These are phyloP conservation scores for Talaromyces rugulosus DNA, from an alignment of 2,329 filamentous ascomycete species.

Conservation along the genomic window DNA sequence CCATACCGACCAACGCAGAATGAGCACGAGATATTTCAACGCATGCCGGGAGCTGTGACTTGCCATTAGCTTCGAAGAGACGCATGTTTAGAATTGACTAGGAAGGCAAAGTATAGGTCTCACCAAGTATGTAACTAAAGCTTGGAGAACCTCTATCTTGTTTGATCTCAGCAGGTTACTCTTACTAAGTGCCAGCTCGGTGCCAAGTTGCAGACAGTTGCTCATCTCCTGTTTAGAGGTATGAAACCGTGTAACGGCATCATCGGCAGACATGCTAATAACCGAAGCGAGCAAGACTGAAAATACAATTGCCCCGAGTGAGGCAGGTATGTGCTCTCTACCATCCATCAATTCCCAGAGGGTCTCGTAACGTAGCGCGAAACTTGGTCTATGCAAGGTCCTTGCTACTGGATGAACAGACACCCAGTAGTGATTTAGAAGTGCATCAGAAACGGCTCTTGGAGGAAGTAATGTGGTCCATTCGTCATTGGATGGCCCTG, in stretches of 20 bases:
- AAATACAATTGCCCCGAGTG: slow-evolving; percentile 65
- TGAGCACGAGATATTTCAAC: slow-evolving; percentile 67
- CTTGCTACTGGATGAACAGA: slow-evolving; percentile 65
- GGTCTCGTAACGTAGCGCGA: slow-evolving; percentile 58
- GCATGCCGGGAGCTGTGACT: slow-evolving; percentile 62
- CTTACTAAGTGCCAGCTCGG: slow-evolving; percentile 63
- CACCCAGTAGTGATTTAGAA: slow-evolving; percentile 64
- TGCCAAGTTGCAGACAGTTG: slow-evolving; percentile 61
- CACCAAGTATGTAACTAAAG: slow-evolving; percentile 71
- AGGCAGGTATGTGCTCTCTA: slow-evolving; percentile 58
- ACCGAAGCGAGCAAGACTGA: slow-evolving; percentile 65
- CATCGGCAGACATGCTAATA: slow-evolving; percentile 59
- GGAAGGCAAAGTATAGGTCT: slow-evolving; percentile 9
- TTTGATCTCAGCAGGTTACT: slow-evolving; percentile 68
- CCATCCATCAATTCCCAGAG: slow-evolving; percentile 62
- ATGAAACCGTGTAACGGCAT: slow-evolving; percentile 35
- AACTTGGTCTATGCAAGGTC: slow-evolving; percentile 62
- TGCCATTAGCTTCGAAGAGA: not conserved
- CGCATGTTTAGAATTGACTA: not conserved
- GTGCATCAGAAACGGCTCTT: slow-evolving; percentile 52
- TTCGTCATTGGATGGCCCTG: not conserved
- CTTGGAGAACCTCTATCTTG: slow-evolving; percentile 68
- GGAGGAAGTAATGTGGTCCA: slow-evolving; percentile 56
- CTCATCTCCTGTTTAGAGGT: slow-evolving; percentile 46
- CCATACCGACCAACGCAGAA: slow-evolving; percentile 68